These are phyloP conservation scores for Aegilops bicornis DNA, from an alignment of 176 grass and related monocot genomes.

Conservation along the genomic window DNA sequence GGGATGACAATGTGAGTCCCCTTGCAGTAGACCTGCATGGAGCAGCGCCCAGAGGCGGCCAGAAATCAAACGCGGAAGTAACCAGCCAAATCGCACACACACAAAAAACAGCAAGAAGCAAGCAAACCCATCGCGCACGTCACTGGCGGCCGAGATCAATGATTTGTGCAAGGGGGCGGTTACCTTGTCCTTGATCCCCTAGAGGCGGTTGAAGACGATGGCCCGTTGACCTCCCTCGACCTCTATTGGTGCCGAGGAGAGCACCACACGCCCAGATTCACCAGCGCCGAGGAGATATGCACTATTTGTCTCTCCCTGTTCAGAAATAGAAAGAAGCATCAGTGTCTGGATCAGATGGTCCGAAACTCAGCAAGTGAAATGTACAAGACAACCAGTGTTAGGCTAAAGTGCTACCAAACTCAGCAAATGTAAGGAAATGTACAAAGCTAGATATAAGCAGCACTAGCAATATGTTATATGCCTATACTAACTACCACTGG, in stretches of 20 bases:
- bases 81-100: too few species aligned
- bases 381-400: background rate
- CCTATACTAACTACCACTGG: too few species aligned
- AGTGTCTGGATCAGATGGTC: background rate
- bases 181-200: conserved; percentile 84
- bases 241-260: conserved; percentile 53
- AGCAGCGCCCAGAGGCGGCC: too few species aligned
- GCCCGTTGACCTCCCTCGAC: conserved; percentile 77
- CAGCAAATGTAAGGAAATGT: background rate
- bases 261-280: background rate
- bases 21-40: too few species aligned
- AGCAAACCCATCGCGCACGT: too few species aligned
- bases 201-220: conserved; percentile 78
- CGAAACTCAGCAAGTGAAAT: too few species aligned
- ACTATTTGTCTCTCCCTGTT: conserved; percentile 79
- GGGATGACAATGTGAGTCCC: too few species aligned
- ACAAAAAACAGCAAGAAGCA: too few species aligned
- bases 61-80: too few species aligned
- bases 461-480: too few species aligned
- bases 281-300: background rate
- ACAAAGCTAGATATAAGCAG: background rate
- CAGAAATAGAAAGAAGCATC: background rate
- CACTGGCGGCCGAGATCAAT: too few species aligned
- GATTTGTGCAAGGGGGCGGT: background rate
- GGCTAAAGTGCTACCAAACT: background rate